phyloP scores from a whole-genome alignment of 768 basidiomycete genomes.

The Pleurotus eryngii region DNA sequence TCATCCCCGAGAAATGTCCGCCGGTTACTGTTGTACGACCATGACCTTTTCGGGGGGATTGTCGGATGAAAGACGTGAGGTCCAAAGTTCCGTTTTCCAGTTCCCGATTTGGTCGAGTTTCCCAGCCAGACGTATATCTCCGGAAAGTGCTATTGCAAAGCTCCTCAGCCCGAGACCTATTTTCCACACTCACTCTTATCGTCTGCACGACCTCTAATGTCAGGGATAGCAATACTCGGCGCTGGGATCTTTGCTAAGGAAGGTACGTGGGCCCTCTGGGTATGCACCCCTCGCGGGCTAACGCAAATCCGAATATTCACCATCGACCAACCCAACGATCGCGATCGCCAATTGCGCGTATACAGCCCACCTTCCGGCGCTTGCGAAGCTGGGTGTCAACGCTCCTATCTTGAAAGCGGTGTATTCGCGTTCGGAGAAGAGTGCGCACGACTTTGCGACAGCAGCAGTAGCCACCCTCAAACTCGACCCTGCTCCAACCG shows the following conservation, averaged over 20 bases:
- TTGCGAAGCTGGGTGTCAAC: constrained; percentile 44
- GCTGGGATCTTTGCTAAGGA: constrained; percentile 77
- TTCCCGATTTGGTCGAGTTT: not conserved
- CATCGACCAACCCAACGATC: constrained; percentile 2
- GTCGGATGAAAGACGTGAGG: constrained; percentile 4
- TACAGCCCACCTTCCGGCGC: constrained; percentile 76
- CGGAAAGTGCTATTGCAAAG: not conserved
- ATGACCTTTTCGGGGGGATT: not conserved
- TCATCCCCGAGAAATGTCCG: constrained; percentile 49
- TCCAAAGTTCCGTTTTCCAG: constrained; percentile 2
- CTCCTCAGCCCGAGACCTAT: no score
- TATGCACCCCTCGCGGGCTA: constrained; percentile 15
- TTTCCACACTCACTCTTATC: constrained; percentile 6
- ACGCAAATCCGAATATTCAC: constrained; percentile 22
- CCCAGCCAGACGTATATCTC: not conserved
- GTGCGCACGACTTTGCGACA: constrained; percentile 49
- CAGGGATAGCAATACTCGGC: constrained; percentile 74
- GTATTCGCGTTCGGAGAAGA: constrained; percentile 75
- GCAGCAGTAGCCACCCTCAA: constrained; percentile 40
- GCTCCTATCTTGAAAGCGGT: constrained; percentile 57
- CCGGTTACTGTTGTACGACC: constrained; percentile 15
- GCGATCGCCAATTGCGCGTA: not conserved
- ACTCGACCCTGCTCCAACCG: constrained; percentile 35
- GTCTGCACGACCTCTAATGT: constrained; percentile 19
- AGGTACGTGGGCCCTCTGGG: constrained; percentile 40